Evolutionary conservation across 768 basidiomycete genomes (phyloP).

Genomic region (Leccinum subtestaceum): DNA sequence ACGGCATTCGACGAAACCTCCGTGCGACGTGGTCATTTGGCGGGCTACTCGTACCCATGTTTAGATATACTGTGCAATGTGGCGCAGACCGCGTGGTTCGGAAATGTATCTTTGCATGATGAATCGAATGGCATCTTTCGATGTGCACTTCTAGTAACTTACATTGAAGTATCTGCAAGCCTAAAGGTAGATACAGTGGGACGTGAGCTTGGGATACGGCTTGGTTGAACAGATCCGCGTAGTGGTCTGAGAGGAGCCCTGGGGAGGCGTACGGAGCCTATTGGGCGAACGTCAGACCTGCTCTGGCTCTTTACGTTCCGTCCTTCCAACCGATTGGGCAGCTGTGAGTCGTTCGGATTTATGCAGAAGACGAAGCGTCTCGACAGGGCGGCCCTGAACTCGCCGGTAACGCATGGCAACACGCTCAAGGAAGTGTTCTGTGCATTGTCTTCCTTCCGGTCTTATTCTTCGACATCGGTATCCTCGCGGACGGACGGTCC

Average conservation of each 20-base stretch:
- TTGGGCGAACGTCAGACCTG: conserved; percentile 57
- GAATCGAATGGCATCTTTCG: no score
- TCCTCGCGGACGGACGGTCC: conserved; percentile 38
- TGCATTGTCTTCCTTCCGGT: conserved; percentile 44
- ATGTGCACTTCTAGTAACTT: no score
- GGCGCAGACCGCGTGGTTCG: no score
- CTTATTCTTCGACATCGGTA: conserved; percentile 38
- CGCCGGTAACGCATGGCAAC: conserved; percentile 62
- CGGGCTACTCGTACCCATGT: no score
- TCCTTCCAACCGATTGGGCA: conserved; percentile 92
- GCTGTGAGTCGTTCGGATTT: conserved; percentile 91
- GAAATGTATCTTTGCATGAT: no score
- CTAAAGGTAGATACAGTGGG: conserved; percentile 59
- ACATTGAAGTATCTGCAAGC: no score
- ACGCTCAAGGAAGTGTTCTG: conserved; percentile 10
- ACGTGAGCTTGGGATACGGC: conserved; percentile 63
- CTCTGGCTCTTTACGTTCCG: conserved; percentile 89
- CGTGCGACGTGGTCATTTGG: no score
- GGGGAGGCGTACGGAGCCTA: conserved; percentile 60
- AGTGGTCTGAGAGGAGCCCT: conserved; percentile 41
- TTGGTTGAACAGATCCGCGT: conserved; percentile 51
- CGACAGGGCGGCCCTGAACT: conserved; percentile 15
- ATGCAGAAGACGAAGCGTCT: conserved; percentile 90
- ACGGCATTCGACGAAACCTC: no score
- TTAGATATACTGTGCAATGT: no score